Evolutionary conservation across 1,139 yeast species (phyloP).

Genomic region (Hansenula sp.): DNA sequence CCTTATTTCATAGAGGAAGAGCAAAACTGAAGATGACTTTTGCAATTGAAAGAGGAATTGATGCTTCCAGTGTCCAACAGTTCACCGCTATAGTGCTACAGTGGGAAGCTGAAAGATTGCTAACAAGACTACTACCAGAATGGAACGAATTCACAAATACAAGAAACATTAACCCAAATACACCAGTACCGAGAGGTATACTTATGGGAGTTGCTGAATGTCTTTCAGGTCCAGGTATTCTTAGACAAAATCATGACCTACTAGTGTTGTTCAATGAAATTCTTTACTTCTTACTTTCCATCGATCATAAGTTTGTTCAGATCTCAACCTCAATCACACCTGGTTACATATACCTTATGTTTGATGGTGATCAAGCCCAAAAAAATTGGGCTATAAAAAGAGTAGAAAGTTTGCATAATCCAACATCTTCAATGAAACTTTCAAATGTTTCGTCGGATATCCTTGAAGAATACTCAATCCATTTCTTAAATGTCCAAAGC

Average conservation of each 20-base stretch:
- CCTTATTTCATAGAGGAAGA: constrained; percentile 49
- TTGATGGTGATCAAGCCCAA: constrained; percentile 47
- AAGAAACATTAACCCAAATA: constrained; percentile 10
- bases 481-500: constrained; percentile 51
- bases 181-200: constrained; percentile 24
- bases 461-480: constrained; percentile 49
- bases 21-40: constrained; percentile 49
- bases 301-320: constrained; percentile 23
- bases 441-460: constrained; percentile 32
- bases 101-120: constrained; percentile 48
- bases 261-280: constrained; percentile 30
- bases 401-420: constrained; percentile 22
- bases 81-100: constrained; percentile 45
- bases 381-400: constrained; percentile 42
- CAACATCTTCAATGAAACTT: constrained; percentile 12
- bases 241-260: constrained; percentile 35
- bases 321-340: constrained; percentile 31
- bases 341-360: constrained; percentile 48
- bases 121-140: constrained; percentile 27
- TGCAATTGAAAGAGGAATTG: constrained; percentile 45
- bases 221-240: constrained; percentile 45
- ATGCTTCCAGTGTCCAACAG: constrained; percentile 42
- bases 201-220: constrained; percentile 40
- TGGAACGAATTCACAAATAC: constrained; percentile 16
- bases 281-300: constrained; percentile 25